A percentile compares a stretch with the other conserved stretches of the same genome.
Conservation (phyloP, 2,329 filamentous ascomycete species). For the Thelonectria rubi region DNA sequence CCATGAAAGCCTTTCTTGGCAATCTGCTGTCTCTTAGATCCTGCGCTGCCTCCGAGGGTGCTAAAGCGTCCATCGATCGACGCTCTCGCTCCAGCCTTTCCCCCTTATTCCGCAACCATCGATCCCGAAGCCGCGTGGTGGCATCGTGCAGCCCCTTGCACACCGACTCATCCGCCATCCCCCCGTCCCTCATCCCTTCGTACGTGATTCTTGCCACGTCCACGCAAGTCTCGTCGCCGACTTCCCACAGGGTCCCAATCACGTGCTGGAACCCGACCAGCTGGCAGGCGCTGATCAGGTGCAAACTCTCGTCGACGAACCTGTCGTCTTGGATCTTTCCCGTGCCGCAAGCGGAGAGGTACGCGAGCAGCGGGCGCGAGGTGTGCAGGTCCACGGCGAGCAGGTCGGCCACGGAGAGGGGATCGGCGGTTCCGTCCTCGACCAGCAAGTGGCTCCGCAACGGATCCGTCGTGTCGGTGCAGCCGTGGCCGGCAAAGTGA, state of each 20-base stretch:
- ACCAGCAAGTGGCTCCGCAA: conserved; percentile 26
- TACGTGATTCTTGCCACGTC: neutral
- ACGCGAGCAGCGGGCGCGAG: conserved; percentile 46
- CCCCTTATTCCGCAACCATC: neutral
- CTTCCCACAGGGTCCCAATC: neutral
- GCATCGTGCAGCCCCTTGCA: neutral
- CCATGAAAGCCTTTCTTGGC: neutral
- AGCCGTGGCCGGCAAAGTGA: conserved; percentile 55
- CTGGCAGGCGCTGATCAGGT: neutral
- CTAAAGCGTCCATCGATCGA: neutral
- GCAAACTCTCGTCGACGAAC: conserved; percentile 46
- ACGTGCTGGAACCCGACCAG: neutral
- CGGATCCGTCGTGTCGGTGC: conserved; percentile 5
- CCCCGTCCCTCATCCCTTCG: neutral
- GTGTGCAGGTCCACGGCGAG: conserved; percentile 29
- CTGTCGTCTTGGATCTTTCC: conserved; percentile 33
- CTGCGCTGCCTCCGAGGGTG: neutral
- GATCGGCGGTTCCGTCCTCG: conserved; percentile 9
- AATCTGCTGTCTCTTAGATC: neutral
- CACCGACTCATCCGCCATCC: neutral
- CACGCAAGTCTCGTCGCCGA: neutral
- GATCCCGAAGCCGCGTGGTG: neutral
- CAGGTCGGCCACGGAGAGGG: conserved; percentile 27
- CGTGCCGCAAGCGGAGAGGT: conserved; percentile 51
- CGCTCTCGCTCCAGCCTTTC: too few relatives aligned